Evolutionary conservation across 2,329 filamentous ascomycete genomes (phyloP).

Genomic region (Dactylella cylindrospora): DNA sequence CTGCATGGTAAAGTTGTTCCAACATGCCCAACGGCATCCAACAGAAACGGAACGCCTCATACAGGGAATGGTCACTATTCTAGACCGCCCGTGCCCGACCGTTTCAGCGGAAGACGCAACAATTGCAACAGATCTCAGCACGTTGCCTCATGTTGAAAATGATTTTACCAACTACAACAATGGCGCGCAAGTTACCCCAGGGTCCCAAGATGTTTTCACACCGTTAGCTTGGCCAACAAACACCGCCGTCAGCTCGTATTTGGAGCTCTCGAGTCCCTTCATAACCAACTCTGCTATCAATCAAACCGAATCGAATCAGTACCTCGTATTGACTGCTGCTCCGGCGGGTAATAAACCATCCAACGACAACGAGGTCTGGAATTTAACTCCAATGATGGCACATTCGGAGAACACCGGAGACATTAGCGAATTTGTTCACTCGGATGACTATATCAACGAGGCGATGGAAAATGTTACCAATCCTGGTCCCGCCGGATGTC

Average conservation of each 20-base stretch:
- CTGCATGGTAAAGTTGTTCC: constrained; percentile 36
- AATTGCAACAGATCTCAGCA: constrained; percentile 8
- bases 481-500: constrained; percentile 9
- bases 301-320: constrained; percentile 12
- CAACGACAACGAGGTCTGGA: constrained; percentile 10
- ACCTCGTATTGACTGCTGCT: constrained; percentile 20
- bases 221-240: constrained; percentile 12
- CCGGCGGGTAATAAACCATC: constrained; percentile 14
- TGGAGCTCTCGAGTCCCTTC: constrained; percentile 13
- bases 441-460: constrained; percentile 15
- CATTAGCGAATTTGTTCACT: constrained; percentile 22
- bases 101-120: constrained; percentile 12
- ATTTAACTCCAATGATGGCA: constrained; percentile 31
- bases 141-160: constrained; percentile 14
- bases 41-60: constrained; percentile 34
- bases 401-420: constrained; percentile 13
- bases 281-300: constrained; percentile 4
- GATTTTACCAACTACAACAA: constrained; percentile 10
- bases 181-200: no score
- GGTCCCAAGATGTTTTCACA: constrained; percentile 16
- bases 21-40: constrained; percentile 38
- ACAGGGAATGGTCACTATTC: constrained; percentile 27
- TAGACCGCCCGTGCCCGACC: constrained; percentile 22
- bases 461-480: constrained; percentile 19
- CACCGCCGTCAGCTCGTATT: constrained; percentile 3